Percentiles rank a stretch among this genome's conserved stretches.
Evolutionary conservation across 441 rosid genomes (phyloP).

Genomic region (Arabidopsis hybrid): DNA sequence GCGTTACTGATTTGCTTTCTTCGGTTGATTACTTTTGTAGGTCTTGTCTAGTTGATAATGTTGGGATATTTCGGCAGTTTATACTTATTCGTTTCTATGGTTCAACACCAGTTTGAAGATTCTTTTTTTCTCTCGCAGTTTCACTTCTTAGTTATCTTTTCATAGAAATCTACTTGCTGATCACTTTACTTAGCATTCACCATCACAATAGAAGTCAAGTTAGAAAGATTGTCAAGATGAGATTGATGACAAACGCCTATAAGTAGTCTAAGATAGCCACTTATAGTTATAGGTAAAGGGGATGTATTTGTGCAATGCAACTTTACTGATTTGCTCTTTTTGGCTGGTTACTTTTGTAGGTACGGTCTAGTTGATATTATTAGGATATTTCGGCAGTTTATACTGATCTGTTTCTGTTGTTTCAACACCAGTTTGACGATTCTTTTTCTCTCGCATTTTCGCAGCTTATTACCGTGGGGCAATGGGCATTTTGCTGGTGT

Average conservation of each 20-base stretch:
- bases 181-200: not conserved
- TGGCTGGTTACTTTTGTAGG: no score
- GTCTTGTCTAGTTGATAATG: constrained; percentile 6
- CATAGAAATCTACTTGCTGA: not conserved
- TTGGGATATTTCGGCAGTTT: not conserved
- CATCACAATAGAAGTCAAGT: not conserved
- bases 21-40: not conserved
- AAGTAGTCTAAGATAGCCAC: not conserved
- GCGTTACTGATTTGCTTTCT: constrained; percentile 15
- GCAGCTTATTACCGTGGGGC: no score
- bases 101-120: not conserved
- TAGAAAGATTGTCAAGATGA: not conserved
- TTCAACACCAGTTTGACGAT: constrained; percentile 1
- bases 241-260: not conserved
- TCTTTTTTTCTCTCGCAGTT: not conserved
- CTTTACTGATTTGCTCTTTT: not conserved
- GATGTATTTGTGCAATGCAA: not conserved
- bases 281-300: not conserved
- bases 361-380: no score
- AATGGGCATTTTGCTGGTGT: constrained; percentile 5
- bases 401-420: not conserved
- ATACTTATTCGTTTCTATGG: not conserved
- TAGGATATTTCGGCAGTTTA: no score
- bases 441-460: no score
- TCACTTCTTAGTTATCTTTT: constrained; percentile 15